Conservation (phyloP, 225 moss, liverwort and hornwort species). For the Antitrichia curtipendula region DNA sequence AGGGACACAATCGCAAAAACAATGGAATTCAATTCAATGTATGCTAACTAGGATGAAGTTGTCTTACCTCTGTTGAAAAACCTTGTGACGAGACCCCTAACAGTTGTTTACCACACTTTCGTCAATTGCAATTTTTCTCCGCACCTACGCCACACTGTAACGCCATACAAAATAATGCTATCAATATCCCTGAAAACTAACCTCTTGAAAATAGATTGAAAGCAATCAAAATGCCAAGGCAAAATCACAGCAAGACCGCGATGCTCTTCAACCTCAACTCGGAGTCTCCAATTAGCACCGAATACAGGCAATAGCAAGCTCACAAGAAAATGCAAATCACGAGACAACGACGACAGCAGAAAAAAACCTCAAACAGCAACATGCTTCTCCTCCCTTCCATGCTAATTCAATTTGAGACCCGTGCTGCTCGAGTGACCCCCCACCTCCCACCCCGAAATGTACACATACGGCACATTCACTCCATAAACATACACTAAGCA, state of each 20-base stretch:
- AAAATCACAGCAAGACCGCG: background rate
- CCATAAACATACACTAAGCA: background rate
- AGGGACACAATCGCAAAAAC: background rate
- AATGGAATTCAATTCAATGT: background rate
- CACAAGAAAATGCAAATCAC: background rate
- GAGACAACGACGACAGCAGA: background rate
- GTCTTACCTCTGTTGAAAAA: background rate
- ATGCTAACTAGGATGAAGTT: background rate
- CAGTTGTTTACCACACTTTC: background rate
- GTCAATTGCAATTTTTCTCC: background rate
- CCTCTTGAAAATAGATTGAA: background rate
- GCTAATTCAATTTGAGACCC: background rate
- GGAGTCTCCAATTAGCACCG: background rate
- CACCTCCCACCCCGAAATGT: background rate
- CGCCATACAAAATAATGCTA: background rate
- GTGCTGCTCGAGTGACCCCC: background rate
- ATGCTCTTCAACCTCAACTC: background rate
- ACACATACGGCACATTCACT: background rate
- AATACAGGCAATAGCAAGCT: background rate
- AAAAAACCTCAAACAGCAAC: background rate
- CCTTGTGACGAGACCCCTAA: background rate
- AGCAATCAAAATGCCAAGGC: background rate
- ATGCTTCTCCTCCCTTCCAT: background rate
- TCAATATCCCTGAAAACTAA: background rate
- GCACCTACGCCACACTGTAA: background rate